Base-by-base conservation (phyloP, 2,329 filamentous ascomycete genomes). In the Xylaria multiplex region DNA sequence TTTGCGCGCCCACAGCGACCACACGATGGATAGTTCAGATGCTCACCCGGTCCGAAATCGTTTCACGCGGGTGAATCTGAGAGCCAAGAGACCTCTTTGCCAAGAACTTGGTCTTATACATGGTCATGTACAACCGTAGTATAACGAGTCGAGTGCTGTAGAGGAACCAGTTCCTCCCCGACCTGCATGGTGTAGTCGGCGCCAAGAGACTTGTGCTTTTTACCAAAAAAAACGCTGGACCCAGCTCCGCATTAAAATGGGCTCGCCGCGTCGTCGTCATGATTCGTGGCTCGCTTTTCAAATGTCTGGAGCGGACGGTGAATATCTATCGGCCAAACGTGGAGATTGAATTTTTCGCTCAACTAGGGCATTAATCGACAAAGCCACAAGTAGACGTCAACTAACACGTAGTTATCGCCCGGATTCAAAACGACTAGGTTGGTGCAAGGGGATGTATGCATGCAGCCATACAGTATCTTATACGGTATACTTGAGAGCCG, bases 191-290 rank as follows among this genome's bases (percentile, higher is more conserved):
- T 42, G 42, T 32, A 9, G 27, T 50, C 40, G 40, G 40, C 27
- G 35, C 45, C 30, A 62, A 52, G 16, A 16, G 8, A 2, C 16
- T 30, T 19, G 56, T 40, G 9, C 8, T 13, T 13, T 27, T 13
- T 6, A n/a, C 32, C 22, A n/a, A n/a, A 27, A 27, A 27, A 61
- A 55, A 40, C 55, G 40, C 49, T 35, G 46, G 35, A 30, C 40
- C 37, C 35, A 40, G 59, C 9, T 61, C 59, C 59, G 50, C 45
- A 62, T 50, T 65, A 50, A 60, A 60, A 55, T 57, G 57, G 62
- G 43, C 45, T 40, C 55, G 43, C 27, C 30, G 53, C 49, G 27
- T 55, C 40, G 27, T 55, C 40, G 45, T 49, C 56, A 65, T 53
- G 54, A 65, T 57, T 65, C 53, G 40, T 53, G 57, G 52, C 32